Evolutionary conservation across 1,284 basidiomycete genomes (phyloP), one percentile per base, ranked within the genome.

Genomic region (Boletus mariae): DNA sequence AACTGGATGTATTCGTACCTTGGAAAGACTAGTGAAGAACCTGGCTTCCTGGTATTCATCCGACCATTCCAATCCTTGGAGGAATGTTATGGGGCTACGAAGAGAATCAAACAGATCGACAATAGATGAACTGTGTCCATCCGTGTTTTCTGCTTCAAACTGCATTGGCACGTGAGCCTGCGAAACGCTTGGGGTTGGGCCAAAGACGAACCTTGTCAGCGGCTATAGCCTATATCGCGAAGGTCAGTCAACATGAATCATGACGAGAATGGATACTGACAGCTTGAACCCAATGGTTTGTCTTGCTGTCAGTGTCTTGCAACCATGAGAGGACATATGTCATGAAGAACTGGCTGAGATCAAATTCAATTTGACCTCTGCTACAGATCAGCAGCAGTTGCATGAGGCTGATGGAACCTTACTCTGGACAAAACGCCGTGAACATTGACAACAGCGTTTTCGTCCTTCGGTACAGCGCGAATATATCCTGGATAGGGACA

Each of bases 61-160:
- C 7, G 90, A 86, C 96, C 97, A 99, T 59, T 94, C 83, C 38
- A 99, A 77, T 49, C 90, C 89, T 64, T 92, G 81, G 46, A 99
- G 74, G 70, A 97, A 95, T 51, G 85, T 81, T 60, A 96, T 87
- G 0, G 95, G 94, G 65, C 92, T 95, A 53, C 91, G 85, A 55
- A 98, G 79, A 1, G 95, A 98, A 54, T 93, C 94, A 64, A 98
- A 98, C 1, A 99, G 77, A 71, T 99, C 97, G 40, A 95, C 86
- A 53, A 99, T 95, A 0, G 95, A 98, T 37, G 94, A 95, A 65
- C 93, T 96, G 65, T 97, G 93, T 0, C 90, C 88, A 60, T 92
- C 90, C 2, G 80, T 70, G 41, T 85, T 85, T 61, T 94, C 90
- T 3, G 94, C 85, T 68, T 92, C 82, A 64, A 96, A 97, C 90